Percentiles rank a stretch among this genome's conserved stretches.
Conservation (phyloP, 2,329 filamentous ascomycete species). For the Fusarium lyarnte region DNA sequence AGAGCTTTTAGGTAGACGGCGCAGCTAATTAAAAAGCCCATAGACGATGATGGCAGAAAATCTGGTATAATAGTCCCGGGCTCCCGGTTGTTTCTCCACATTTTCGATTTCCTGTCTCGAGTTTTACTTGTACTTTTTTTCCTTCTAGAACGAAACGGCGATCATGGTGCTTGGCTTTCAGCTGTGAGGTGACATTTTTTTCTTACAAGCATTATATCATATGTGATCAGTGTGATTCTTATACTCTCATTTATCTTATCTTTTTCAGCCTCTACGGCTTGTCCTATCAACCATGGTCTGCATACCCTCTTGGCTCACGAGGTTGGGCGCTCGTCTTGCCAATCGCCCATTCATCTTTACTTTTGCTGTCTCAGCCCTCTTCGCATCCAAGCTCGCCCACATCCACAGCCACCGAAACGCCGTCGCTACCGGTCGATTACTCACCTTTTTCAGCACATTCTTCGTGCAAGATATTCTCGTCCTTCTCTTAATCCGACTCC, state of each 20-base stretch:
- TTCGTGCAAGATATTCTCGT: constrained; percentile 48
- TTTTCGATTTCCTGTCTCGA: background rate
- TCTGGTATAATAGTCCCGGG: background rate
- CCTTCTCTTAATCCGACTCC: constrained; percentile 45
- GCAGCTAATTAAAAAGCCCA: background rate
- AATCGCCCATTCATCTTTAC: constrained; percentile 47
- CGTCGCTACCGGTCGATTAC: constrained; percentile 41
- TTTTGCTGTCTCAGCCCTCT: constrained; percentile 42
- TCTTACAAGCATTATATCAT: background rate
- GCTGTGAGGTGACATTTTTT: background rate
- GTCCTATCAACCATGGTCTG: background rate
- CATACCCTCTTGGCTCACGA: background rate
- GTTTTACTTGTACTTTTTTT: background rate
- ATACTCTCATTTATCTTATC: background rate
- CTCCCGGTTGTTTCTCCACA: background rate
- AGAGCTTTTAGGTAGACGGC: background rate
- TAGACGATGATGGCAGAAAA: background rate
- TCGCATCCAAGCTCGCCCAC: constrained; percentile 47
- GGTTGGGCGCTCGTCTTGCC: constrained; percentile 37
- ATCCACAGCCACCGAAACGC: constrained; percentile 46
- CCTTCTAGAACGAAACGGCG: constrained; percentile 11
- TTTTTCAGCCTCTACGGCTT: background rate
- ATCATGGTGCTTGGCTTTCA: background rate
- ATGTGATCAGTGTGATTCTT: background rate
- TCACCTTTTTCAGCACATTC: constrained; percentile 48